phyloP scores from a whole-genome alignment of 148 eudicot genomes.

The Amaranthus hypochondriacus region DNA sequence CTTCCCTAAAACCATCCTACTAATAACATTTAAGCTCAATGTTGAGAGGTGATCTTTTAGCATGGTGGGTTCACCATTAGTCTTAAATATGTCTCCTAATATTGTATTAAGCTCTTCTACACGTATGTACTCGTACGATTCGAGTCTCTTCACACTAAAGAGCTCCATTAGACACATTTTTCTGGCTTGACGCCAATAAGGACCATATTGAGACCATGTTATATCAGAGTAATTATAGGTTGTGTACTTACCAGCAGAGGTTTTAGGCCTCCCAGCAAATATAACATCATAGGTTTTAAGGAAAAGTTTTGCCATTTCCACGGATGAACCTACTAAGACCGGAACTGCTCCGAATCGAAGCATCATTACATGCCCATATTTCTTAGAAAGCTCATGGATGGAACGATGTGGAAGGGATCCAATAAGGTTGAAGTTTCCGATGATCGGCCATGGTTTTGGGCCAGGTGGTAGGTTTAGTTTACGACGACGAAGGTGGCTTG shows the following conservation, averaged over 20 bases:
- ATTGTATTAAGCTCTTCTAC: slow-evolving; percentile 53
- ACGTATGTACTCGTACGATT: slow-evolving; percentile 76
- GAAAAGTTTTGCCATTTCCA: slow-evolving; percentile 54
- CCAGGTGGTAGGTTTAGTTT: slow-evolving; percentile 69
- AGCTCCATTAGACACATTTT: slow-evolving; percentile 80
- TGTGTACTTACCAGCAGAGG: slow-evolving; percentile 76
- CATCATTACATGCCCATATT: slow-evolving; percentile 71
- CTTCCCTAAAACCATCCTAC: slow-evolving; percentile 83
- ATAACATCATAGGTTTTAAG: slow-evolving; percentile 60
- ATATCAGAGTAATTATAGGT: slow-evolving; percentile 83
- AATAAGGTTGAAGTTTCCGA: slow-evolving; percentile 83
- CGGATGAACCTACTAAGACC: slow-evolving; percentile 66
- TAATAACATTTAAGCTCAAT: slow-evolving; percentile 72
- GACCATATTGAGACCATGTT: slow-evolving; percentile 90
- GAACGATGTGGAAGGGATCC: slow-evolving; percentile 78
- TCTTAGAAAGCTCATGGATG: slow-evolving; percentile 50
- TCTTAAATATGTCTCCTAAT: slow-evolving; percentile 21
- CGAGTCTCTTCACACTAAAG: slow-evolving; percentile 62
- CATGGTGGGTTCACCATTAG: slow-evolving; percentile 20
- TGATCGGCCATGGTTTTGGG: slow-evolving; percentile 85
- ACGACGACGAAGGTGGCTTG: slow-evolving; percentile 25
- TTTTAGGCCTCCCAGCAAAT: slow-evolving; percentile 60
- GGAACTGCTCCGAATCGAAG: slow-evolving; percentile 60
- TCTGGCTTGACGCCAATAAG: slow-evolving; percentile 91
- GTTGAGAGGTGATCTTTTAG: slow-evolving; percentile 61